Conservation (phyloP, 768 basidiomycete species). For the Phaffia australis region DNA sequence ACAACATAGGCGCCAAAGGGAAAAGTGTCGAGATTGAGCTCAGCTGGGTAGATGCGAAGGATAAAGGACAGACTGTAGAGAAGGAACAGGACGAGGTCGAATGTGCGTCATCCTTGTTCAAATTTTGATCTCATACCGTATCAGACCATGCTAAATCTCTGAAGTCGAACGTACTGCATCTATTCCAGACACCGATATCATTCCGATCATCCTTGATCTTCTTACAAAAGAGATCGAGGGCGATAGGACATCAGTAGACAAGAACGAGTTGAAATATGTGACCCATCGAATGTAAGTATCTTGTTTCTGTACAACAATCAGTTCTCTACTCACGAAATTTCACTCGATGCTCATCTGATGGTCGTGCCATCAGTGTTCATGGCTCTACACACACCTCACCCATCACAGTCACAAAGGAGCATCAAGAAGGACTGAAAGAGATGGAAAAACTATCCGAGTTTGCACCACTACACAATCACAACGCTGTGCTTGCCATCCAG, state of each 20-base stretch:
- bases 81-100: conserved; percentile 13
- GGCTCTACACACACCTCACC: conserved; percentile 69
- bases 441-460: conserved; percentile 54
- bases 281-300: conserved; percentile 36
- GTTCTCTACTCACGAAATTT: conserved; percentile 41
- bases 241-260: conserved; percentile 24
- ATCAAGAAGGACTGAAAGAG: conserved; percentile 60
- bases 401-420: conserved; percentile 54
- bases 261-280: conserved; percentile 38
- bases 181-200: conserved; percentile 15
- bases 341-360: conserved; percentile 32
- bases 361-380: conserved; percentile 71
- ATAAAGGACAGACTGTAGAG: background rate
- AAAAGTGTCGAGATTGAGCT: conserved; percentile 44
- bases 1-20: conserved; percentile 34
- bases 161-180: background rate
- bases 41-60: conserved; percentile 35
- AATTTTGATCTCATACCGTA: too few species aligned
- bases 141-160: too few species aligned
- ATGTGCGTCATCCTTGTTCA: conserved; percentile 6
- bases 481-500: conserved; percentile 41
- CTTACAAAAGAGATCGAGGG: conserved; percentile 6
- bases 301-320: conserved; percentile 28
- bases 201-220: conserved; percentile 4
- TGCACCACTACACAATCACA: conserved; percentile 58